Evolutionary conservation across 352 stramenopile species (phyloP).

Genomic region (Phytophthora multivora): DNA sequence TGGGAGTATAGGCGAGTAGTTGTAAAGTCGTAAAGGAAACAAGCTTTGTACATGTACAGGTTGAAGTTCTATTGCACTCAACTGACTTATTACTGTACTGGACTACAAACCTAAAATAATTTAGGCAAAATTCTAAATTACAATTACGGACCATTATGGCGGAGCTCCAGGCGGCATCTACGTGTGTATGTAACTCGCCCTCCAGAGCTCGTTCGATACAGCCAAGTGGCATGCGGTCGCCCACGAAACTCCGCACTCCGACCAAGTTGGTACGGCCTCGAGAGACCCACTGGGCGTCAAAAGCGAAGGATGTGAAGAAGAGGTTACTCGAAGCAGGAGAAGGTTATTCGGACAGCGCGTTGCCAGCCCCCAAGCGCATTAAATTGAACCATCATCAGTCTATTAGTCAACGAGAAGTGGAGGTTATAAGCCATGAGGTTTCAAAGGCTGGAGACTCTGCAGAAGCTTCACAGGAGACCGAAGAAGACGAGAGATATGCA

Average conservation of each 20-base stretch:
- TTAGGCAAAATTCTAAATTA: not conserved
- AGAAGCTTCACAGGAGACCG: conserved; percentile 11
- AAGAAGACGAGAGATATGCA: conserved; percentile 12
- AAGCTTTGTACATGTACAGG: not conserved
- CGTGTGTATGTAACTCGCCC: conserved; percentile 20
- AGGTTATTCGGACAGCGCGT: not conserved
- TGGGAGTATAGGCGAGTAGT: conserved; percentile 31
- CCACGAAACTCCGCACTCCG: conserved; percentile 30
- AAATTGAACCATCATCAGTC: conserved; percentile 5
- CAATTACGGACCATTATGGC: not conserved
- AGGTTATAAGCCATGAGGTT: not conserved
- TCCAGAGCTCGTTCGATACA: not conserved
- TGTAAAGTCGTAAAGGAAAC: not conserved
- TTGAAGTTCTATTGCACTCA: not conserved
- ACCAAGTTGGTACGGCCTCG: conserved; percentile 26
- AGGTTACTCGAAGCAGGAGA: conserved; percentile 21
- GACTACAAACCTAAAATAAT: not conserved
- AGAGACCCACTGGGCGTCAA: conserved; percentile 16
- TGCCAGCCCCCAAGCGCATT: conserved; percentile 21
- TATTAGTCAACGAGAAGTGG: not conserved
- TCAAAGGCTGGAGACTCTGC: not conserved
- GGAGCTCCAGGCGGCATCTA: not conserved
- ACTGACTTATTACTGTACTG: not conserved
- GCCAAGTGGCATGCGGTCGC: conserved; percentile 25
- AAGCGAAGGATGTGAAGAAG: conserved; percentile 28